These are phyloP conservation scores for Chaetomium sp. DNA, from an alignment of 2,329 filamentous ascomycete genomes.

Conservation along the genomic window DNA sequence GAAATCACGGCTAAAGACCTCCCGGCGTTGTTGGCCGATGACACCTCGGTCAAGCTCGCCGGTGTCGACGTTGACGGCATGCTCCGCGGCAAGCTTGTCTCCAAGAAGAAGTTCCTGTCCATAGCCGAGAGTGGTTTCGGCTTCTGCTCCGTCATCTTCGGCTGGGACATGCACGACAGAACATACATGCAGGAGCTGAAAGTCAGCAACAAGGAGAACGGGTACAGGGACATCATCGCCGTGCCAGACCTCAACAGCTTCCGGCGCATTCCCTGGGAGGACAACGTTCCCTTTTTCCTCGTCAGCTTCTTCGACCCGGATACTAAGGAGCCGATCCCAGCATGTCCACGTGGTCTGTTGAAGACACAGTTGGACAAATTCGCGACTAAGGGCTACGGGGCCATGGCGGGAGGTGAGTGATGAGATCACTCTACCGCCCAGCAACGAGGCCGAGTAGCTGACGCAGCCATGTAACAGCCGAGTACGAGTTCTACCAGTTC, in stretches of 20 bases:
- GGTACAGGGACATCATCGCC: slow-evolving; percentile 83
- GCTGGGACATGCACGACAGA: slow-evolving; percentile 96
- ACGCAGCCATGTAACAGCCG: slow-evolving; percentile 56
- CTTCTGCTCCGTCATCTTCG: slow-evolving; percentile 92
- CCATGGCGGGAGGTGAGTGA: slow-evolving; percentile 82
- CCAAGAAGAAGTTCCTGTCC: slow-evolving; percentile 89
- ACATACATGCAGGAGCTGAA: slow-evolving; percentile 84
- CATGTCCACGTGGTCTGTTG: slow-evolving; percentile 77
- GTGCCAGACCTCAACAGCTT: slow-evolving; percentile 77
- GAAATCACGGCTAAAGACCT: slow-evolving; percentile 65
- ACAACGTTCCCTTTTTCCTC: slow-evolving; percentile 82
- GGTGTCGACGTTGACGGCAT: slow-evolving; percentile 86
- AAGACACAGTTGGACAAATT: slow-evolving; percentile 69
- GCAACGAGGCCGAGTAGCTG: slow-evolving; percentile 1
- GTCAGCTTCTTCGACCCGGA: slow-evolving; percentile 84
- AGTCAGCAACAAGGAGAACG: slow-evolving; percentile 88
- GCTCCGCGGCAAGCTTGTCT: slow-evolving; percentile 85
- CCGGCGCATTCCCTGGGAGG: slow-evolving; percentile 87
- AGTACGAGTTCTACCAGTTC: slow-evolving; percentile 96
- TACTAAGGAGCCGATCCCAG: slow-evolving; percentile 68
- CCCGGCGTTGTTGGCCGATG: slow-evolving; percentile 66
- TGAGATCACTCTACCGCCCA: neutral
- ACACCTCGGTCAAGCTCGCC: slow-evolving; percentile 82
- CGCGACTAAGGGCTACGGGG: slow-evolving; percentile 68
- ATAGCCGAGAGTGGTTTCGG: slow-evolving; percentile 81